Evolutionary conservation across 257 asterid species (phyloP), one percentile per base, ranked within the genome.

Genomic region (Fraxinus anomala): DNA sequence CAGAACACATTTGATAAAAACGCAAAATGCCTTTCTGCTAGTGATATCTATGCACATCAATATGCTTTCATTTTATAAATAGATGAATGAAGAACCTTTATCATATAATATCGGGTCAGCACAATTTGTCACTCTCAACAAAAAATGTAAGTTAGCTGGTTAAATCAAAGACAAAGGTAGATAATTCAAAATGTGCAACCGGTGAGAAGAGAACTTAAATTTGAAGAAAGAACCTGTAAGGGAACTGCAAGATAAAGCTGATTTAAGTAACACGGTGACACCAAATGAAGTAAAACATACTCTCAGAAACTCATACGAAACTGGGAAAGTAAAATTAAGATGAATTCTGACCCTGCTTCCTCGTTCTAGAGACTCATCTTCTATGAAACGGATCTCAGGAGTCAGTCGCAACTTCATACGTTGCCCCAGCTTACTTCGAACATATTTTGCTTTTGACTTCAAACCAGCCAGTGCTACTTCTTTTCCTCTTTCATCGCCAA

Each of bases 401-500:
- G 99, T 96, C 82, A 93, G 89, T 76, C 99, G 91, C 89, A 96
- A 82, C 90, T 89, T 93, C 97, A 96, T 89, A 69, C 99, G 97
- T 86, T 83, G 92, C 42, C 99, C 98, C 79, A 96, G 85, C 85
- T 86, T 89, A 75, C 96, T 77, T 66, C 99, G 97, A 37, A 96
- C 98, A 83, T 96, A 96, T 81, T 93, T 96, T 67, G 96, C 93
- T 82, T 96, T 96, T 0, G 97, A 86, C 79, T 92, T 93, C 82
- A 96, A 79, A 37, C 99, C 99, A 37, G 99, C 91, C 66, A 96
- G 80, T 16, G 99, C 98, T 73, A 96, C 97, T 85, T 89, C 97
- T 83, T 92, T 96, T 77, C 99, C 99, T 86, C 99, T 90, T 82
- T 93, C 97, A 78, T 96, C 99, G 51, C 99, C 99, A 77, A 96